A percentile compares a stretch with the other conserved stretches of the same genome.
Conservation (phyloP, 2,329 filamentous ascomycete genomes). For the Verticillium zaregamsianum region DNA sequence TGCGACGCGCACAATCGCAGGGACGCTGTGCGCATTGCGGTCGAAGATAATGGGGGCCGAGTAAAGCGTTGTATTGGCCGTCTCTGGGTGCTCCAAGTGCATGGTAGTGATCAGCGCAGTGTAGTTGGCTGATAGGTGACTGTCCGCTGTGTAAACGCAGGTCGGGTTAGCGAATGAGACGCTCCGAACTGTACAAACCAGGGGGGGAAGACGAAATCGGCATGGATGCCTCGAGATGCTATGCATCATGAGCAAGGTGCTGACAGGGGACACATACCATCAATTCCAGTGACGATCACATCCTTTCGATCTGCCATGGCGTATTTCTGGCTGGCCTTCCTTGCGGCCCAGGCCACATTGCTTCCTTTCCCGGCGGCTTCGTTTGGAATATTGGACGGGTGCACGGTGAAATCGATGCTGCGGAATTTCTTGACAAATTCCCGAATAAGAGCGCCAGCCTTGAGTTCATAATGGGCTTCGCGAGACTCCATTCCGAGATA, state of each 20-base stretch:
- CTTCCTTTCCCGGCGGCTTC: constrained; percentile 72
- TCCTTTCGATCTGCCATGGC: constrained; percentile 47
- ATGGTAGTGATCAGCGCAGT: constrained; percentile 61
- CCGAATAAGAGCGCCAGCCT: constrained; percentile 58
- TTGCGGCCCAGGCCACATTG: constrained; percentile 68
- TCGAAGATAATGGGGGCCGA: constrained; percentile 70
- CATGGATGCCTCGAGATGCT: not conserved
- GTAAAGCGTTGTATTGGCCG: constrained; percentile 60
- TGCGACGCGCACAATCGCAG: constrained; percentile 64
- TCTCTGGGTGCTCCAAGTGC: constrained; percentile 57
- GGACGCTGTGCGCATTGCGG: constrained; percentile 65
- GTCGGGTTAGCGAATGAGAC: constrained; percentile 1
- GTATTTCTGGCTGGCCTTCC: constrained; percentile 61
- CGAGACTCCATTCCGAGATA: constrained; percentile 71
- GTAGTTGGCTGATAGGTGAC: constrained; percentile 65
- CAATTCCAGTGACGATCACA: constrained; percentile 67
- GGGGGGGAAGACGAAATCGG: too few species aligned
- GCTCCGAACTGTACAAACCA: not conserved
- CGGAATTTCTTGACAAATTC: constrained; percentile 63
- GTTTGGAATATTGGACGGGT: constrained; percentile 60
- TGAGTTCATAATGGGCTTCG: constrained; percentile 55
- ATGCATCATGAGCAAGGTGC: not conserved
- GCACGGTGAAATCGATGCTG: constrained; percentile 62
- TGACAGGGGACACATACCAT: constrained; percentile 51
- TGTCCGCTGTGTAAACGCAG: constrained; percentile 51